A percentile compares a stretch with the other conserved stretches of the same genome.
Conservation (phyloP, 2,329 filamentous ascomycete species). For the Penicillium brevicompactum region DNA sequence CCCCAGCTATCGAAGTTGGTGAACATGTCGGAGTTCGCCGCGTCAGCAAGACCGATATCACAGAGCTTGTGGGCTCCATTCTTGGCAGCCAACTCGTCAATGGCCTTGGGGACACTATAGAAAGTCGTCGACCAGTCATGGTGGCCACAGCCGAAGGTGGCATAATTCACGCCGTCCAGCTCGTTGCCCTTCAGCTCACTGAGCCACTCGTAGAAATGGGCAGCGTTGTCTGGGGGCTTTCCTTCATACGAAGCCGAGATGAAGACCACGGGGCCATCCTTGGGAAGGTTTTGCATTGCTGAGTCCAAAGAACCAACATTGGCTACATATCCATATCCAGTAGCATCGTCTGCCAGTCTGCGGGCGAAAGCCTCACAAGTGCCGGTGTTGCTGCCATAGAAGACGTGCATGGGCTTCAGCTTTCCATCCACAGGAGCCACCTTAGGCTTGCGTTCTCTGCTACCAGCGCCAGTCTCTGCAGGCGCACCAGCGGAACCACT, state of each 20-base stretch:
- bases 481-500: constrained; percentile 16
- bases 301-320: constrained; percentile 62
- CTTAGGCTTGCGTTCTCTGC: constrained; percentile 26
- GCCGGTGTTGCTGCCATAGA: constrained; percentile 74
- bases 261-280: constrained; percentile 64
- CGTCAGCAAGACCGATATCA: constrained; percentile 61
- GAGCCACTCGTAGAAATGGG: constrained; percentile 69
- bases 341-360: constrained; percentile 61
- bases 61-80: constrained; percentile 54
- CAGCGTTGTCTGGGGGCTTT: constrained; percentile 71
- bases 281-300: constrained; percentile 62
- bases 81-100: constrained; percentile 58
- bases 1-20: constrained; percentile 70
- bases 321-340: constrained; percentile 61
- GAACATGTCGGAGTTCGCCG: constrained; percentile 66
- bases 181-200: constrained; percentile 54
- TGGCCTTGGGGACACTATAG: constrained; percentile 65
- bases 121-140: constrained; percentile 60
- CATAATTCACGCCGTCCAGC: constrained; percentile 62
- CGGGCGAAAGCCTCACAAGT: constrained; percentile 73
- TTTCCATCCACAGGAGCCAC: constrained; percentile 13
- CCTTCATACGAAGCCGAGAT: constrained; percentile 75
- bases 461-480: constrained; percentile 10
- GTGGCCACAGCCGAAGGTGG: constrained; percentile 71
- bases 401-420: constrained; percentile 60